A percentile compares a stretch with the other conserved stretches of the same genome.
Evolutionary conservation across 2,329 filamentous ascomycete species (phyloP).

Genomic region (Fusarium piperis): DNA sequence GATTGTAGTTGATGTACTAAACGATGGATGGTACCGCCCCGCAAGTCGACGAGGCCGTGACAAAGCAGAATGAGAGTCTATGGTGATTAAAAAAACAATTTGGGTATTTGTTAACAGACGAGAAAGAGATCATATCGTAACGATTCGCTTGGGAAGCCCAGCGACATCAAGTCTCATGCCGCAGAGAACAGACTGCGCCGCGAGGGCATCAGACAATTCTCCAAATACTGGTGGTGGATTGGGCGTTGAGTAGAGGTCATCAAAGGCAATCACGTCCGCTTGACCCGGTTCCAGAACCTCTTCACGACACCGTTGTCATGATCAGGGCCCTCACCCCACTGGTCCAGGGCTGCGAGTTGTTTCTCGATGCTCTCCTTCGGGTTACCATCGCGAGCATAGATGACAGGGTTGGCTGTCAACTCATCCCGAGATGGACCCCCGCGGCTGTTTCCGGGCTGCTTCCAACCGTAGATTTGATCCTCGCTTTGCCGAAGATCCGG

Average conservation of each 20-base stretch:
- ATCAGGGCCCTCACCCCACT: slow-evolving; percentile 48
- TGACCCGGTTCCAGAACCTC: slow-evolving; percentile 71
- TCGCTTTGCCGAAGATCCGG: slow-evolving; percentile 85
- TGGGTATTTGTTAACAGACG: slow-evolving; percentile 36
- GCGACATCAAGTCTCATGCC: background rate
- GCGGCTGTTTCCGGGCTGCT: slow-evolving; percentile 53
- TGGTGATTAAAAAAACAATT: slow-evolving; percentile 33
- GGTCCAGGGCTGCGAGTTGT: slow-evolving; percentile 64
- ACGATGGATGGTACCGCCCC: slow-evolving; percentile 14
- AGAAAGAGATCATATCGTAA: slow-evolving; percentile 15
- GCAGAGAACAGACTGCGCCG: background rate
- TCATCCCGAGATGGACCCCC: slow-evolving; percentile 55
- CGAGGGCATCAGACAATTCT: background rate
- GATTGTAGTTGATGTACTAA: slow-evolving; percentile 16
- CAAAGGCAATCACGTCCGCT: slow-evolving; percentile 49
- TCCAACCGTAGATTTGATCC: slow-evolving; percentile 77
- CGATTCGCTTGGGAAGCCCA: background rate
- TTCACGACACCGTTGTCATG: slow-evolving; percentile 66
- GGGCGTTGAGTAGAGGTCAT: background rate
- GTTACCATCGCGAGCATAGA: slow-evolving; percentile 46
- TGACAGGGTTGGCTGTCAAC: slow-evolving; percentile 28
- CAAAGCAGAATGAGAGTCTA: slow-evolving; percentile 14
- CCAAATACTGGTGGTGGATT: background rate
- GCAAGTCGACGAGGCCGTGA: slow-evolving; percentile 2
- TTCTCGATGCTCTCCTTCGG: slow-evolving; percentile 65